phyloP scores from a whole-genome alignment of 345 rosid species.

The Rhodamnia argentea region DNA sequence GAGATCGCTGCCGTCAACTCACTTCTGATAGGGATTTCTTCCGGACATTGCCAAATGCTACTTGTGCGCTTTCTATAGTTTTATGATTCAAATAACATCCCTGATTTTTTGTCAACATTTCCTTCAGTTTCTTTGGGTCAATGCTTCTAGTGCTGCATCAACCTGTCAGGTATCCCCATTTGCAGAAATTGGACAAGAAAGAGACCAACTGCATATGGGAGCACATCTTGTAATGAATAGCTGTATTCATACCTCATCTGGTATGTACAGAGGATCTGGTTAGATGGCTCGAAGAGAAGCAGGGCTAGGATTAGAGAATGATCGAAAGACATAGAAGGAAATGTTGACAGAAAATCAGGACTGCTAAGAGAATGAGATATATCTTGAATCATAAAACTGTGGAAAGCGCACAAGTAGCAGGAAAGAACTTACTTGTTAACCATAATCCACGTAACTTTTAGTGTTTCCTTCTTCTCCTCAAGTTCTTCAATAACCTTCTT shows the following conservation, averaged over 20 bases:
- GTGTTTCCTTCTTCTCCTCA: constrained; percentile 89
- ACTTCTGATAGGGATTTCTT: no score
- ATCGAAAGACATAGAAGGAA: constrained; percentile 65
- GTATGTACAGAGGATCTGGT: constrained; percentile 88
- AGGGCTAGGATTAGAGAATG: constrained; percentile 69
- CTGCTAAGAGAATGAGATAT: not conserved
- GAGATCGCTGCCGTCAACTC: no score
- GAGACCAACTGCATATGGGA: no score
- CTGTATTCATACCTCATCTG: constrained; percentile 60
- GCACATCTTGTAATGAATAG: no score
- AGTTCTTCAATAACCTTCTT: constrained; percentile 91
- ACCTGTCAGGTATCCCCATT: no score
- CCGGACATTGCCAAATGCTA: no score
- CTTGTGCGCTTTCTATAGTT: no score
- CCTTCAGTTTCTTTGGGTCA: no score
- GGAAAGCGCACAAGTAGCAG: not conserved
- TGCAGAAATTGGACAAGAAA: no score
- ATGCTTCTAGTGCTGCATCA: no score
- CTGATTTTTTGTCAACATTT: no score
- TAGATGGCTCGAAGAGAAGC: constrained; percentile 55
- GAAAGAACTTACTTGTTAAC: constrained; percentile 47
- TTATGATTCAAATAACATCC: no score
- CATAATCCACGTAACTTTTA: constrained; percentile 87
- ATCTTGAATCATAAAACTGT: not conserved
- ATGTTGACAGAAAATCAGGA: not conserved